Evolutionary conservation across 257 asterid species (phyloP), one percentile per base, ranked within the genome.

Genomic region (Nicotiana obtusifolia): DNA sequence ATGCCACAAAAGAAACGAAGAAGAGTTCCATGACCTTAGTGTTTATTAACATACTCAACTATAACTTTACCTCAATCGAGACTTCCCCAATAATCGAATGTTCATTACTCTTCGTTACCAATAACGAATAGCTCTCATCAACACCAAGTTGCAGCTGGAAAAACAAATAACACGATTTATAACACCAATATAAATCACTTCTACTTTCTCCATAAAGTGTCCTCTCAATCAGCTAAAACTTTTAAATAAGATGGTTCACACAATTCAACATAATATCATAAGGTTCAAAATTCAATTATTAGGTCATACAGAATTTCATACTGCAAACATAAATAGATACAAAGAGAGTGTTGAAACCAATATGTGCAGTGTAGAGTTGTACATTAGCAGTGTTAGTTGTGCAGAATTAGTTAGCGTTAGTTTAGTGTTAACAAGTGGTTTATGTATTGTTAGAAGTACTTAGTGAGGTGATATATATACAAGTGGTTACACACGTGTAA

Each of bases 111-210:
- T 86, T 89, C 4, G 91, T 89, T 88, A 91, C 96, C 83, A 89
- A 83, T 84, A 93, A 85, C 22, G 98, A 84, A 84, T 95, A 95
- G 88, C 95, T 95, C 91, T 95, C 99, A 73, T 95, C 99, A 54
- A 90, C 91, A 67, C 97, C 99, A 69, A 95, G 96, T 84, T 91
- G 92, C 81, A 95, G 90, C 98, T 95, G 80, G 80, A 85, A 80
- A 62, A 60, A 2, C 4, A 41, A 69, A 81, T 49, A 66, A 64
- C 8, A 76, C 49, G 0, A 78, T 15, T 13, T 44, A 59, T 31
- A 15, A 44, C 41, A 19, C 44, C 44, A 54, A 4, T 5, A 26
- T 28, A 19, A 20, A 65, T 20, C 17, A 4, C 31, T 62, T 17
- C 4, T 22, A 66, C 56, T 26, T 16, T 8, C 35, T 75, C 37